Evolutionary conservation across 2,329 filamentous ascomycete species (phyloP), one percentile per base, ranked within the genome.

Genomic region (Trichocomaceae sp.): DNA sequence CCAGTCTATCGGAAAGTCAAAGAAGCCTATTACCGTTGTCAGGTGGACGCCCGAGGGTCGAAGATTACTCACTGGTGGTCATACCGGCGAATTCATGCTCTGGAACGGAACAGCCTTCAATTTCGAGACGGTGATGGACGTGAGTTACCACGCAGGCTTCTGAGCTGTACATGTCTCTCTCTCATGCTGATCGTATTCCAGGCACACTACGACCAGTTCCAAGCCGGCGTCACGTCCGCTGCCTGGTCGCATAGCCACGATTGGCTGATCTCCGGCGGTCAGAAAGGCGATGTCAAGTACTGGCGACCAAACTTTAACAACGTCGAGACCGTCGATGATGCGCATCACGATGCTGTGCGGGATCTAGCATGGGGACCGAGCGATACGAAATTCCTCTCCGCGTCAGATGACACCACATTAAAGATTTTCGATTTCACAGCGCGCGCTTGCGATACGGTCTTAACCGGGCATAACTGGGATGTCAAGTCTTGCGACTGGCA

Each of bases 221-320:
- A 74, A 65, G 72, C 72, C 13, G 72, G 72, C 45, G 72, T 74
- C 20, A 74, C 72, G 1, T 72, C 72, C 44, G 66, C 75, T 17
- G 71, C 69, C 52, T 99, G 96, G 77, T 95, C 93, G 2, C 89
- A 97, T 72, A 95, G 88, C 64, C 89, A 96, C 67, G 93, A 99
- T 73, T 99, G 93, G 92, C 79, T 99, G 12, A 83, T 99, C 52
- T 97, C 93, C 7, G 91, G 89, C 52, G 93, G 97, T 68, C 91
- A 97, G 70, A 90, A 93, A 63, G 93, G 93, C 55, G 82, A 93
- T 59, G 86, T 99, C 73, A 97, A 97, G 75, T 99, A 99, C 75
- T 97, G 92, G 89, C 90, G 96, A 71, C 90, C 92, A 31, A 99
- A 97, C 70, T 96, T 99, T 76, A 97, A 99, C 79, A 96, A 97